Conservation (phyloP, 2,329 filamentous ascomycete genomes). For the Tetracladium maxilliforme region DNA sequence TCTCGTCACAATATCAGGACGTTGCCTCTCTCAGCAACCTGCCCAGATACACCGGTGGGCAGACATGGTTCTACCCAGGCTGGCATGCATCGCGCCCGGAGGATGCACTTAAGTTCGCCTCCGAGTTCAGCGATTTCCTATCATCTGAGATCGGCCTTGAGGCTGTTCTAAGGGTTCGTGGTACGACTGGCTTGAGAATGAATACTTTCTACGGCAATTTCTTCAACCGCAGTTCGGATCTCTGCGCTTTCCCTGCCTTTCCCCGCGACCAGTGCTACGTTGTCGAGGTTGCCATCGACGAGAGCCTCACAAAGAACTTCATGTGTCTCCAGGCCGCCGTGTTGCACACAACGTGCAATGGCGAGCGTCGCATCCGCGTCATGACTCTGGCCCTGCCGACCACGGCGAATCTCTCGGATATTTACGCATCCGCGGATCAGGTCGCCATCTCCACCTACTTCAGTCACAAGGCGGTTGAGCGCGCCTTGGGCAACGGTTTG, state of each 20-base stretch:
- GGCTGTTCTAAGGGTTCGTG: conserved; percentile 86
- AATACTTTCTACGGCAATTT: conserved; percentile 95
- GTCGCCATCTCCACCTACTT: conserved; percentile 88
- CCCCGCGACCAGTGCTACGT: conserved; percentile 95
- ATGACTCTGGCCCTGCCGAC: conserved; percentile 88
- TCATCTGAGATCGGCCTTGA: conserved; percentile 93
- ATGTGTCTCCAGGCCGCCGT: conserved; percentile 91
- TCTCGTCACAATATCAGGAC: conserved; percentile 92
- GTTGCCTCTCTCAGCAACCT: conserved; percentile 93
- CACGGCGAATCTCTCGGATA: conserved; percentile 75
- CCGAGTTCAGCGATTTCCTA: conserved; percentile 93
- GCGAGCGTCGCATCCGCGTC: conserved; percentile 87
- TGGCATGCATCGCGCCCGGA: conserved; percentile 92
- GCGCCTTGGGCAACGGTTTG: conserved; percentile 69
- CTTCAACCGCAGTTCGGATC: conserved; percentile 94
- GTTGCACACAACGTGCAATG: conserved; percentile 94
- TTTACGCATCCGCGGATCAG: conserved; percentile 92
- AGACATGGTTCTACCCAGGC: conserved; percentile 93
- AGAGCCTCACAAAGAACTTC: conserved; percentile 80
- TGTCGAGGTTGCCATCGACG: conserved; percentile 95
- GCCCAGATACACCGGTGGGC: conserved; percentile 88
- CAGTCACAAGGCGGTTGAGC: conserved; percentile 94
- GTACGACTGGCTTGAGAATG: conserved; percentile 89
- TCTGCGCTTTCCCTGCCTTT: conserved; percentile 96
- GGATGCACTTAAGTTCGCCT: conserved; percentile 94